Percentiles rank a stretch among this genome's conserved stretches.
These are phyloP conservation scores for Ceratocystis albifundus DNA, from an alignment of 2,329 filamentous ascomycete genomes.

Conservation along the genomic window DNA sequence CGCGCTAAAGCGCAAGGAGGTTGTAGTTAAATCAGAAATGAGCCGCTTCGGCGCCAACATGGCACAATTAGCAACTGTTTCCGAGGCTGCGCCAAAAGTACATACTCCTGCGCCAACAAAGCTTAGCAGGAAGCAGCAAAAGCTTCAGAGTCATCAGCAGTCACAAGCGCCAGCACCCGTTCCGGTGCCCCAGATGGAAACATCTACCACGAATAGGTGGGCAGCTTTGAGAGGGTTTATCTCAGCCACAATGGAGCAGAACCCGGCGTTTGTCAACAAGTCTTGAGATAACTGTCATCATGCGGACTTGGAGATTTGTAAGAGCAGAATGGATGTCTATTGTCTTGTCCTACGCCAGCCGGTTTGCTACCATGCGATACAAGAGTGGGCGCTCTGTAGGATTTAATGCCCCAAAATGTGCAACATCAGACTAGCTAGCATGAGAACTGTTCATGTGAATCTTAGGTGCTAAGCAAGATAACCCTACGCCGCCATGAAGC, in stretches of 20 bases:
- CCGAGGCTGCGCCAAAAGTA: conserved; percentile 17
- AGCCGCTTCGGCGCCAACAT: conserved; percentile 74
- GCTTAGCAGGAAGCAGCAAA: conserved; percentile 18
- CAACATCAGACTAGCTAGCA: neutral
- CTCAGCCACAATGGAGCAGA: conserved; percentile 77
- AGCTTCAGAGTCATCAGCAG: conserved; percentile 3
- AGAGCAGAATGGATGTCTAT: neutral
- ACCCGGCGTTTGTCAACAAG: conserved; percentile 52
- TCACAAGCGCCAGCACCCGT: neutral
- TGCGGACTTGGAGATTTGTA: neutral
- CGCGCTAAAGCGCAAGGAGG: conserved; percentile 72
- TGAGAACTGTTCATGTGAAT: neutral
- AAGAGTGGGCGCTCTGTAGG: too few relatives aligned
- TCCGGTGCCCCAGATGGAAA: conserved; percentile 23
- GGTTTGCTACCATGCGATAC: neutral
- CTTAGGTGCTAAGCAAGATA: neutral
- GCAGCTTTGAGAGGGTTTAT: conserved; percentile 75
- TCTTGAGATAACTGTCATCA: conserved; percentile 16
- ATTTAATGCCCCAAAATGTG: too few relatives aligned
- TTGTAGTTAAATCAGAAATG: conserved; percentile 66
- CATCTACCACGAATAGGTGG: conserved; percentile 53
- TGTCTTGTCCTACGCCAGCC: neutral
- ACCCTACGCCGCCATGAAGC: neutral
- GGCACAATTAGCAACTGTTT: conserved; percentile 50
- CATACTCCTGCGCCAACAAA: neutral